Base-by-base conservation (phyloP, 441 rosid genomes). In the Cnidoscolus chayamansa region DNA sequence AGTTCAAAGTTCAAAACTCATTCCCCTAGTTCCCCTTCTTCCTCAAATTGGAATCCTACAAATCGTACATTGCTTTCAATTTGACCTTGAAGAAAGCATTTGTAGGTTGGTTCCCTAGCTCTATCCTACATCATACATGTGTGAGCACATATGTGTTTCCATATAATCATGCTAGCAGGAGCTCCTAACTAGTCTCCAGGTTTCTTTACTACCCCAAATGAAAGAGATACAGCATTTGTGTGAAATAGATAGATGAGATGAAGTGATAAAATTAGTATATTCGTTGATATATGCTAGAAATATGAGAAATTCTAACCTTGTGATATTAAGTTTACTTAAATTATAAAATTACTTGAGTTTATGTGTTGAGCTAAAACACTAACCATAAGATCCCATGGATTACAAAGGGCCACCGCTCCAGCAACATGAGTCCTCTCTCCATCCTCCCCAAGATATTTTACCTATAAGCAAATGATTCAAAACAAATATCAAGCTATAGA, bases 341-440 rank as follows among this genome's bases (percentile, higher is more conserved):
- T 51, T 1, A 66, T 62, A n/a, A 54, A 55, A 19, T 47, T 51
- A 7, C 17, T 49, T 8, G 11, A 31, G 16, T 2, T 10, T 58
- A 10, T 35, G 2, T 64, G 16, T 11, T 40, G 56, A 48, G 51
- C 2, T 56, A 69, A 76, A 63, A 63, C 58, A 74, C 90, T 81
- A 79, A 93, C 98, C 96, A 93, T 79, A 71, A 91, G 94, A 85
- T 91, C 98, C 96, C 97, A 91, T 16, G 98, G 97, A 75, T 85
- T 85, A 83, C 96, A 88, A 72, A 93, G 77, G 76, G 97, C 94
- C 8, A 79, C 93, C 63, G 93, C 97, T 37, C 96, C 96, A 37
- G 88, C 88, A 72, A 91, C 35, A 35, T 93, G 90, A 77, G 86
- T 85, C 70, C 77, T 79, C 74, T 81, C 88, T 57, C 88, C 89